Evolutionary conservation across 768 basidiomycete species (phyloP).

Genomic region (Naganishia randhawae): DNA sequence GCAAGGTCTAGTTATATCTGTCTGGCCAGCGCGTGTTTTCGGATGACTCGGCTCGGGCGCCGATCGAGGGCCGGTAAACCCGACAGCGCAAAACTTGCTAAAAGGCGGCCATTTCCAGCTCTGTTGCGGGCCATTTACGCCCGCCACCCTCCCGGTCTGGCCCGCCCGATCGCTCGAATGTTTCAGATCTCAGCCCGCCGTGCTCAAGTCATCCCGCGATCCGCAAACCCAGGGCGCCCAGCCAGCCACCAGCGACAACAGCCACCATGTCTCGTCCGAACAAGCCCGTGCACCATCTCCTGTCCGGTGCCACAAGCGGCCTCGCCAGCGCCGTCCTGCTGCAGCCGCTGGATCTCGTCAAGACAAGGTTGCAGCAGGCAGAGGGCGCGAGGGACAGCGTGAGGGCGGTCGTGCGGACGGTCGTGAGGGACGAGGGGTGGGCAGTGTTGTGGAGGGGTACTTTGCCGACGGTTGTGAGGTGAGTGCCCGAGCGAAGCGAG

Average conservation of each 20-base stretch:
- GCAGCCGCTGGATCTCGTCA: slow-evolving; percentile 68
- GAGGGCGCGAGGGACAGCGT: slow-evolving; percentile 24
- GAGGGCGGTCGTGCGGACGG: slow-evolving; percentile 46
- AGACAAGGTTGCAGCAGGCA: slow-evolving; percentile 83
- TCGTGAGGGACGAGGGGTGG: slow-evolving; percentile 64
- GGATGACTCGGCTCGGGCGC: no score
- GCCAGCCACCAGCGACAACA: neutral
- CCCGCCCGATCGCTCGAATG: no score
- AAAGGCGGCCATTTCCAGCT: no score
- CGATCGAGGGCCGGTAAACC: no score
- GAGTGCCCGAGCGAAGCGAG: slow-evolving; percentile 16
- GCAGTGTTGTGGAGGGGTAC: slow-evolving; percentile 86
- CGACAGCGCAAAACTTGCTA: no score
- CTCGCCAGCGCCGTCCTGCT: slow-evolving; percentile 45
- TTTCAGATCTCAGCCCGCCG: no score
- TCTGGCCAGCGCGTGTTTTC: no score
- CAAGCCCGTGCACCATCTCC: slow-evolving; percentile 43
- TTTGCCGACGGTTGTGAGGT: slow-evolving; percentile 69
- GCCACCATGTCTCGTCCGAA: neutral
- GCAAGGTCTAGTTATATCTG: no score
- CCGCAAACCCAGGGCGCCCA: no score
- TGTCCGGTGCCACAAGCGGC: slow-evolving; percentile 47
- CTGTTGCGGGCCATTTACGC: no score
- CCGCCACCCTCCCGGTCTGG: no score
- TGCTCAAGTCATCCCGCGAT: no score